phyloP scores from a whole-genome alignment of 495 filamentous ascomycete species.

The Aspergillus homomorphus region DNA sequence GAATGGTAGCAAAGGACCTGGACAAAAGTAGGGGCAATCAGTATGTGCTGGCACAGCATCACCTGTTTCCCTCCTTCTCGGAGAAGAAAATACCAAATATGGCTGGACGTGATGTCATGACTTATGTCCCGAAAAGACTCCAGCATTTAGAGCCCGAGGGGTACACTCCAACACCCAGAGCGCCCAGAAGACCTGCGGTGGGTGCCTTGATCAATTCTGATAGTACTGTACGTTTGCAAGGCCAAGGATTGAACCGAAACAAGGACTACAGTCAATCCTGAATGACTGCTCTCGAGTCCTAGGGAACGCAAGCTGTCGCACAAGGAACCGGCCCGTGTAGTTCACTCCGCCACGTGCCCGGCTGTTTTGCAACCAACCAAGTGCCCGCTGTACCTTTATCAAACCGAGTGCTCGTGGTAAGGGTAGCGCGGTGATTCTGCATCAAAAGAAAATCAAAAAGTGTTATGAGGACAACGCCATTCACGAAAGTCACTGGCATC shows the following conservation, averaged over 20 bases:
- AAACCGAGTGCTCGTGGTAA: neutral
- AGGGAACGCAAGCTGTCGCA: neutral
- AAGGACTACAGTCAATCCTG: neutral
- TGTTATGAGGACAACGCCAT: neutral
- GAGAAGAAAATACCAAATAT: neutral
- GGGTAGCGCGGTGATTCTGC: neutral
- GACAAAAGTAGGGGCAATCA: neutral
- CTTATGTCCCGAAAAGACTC: neutral
- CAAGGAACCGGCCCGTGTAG: neutral
- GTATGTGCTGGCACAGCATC: neutral
- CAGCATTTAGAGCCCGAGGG: neutral
- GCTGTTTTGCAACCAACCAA: neutral
- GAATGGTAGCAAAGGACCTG: neutral
- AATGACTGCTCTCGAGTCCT: neutral
- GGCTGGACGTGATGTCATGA: neutral
- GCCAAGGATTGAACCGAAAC: neutral
- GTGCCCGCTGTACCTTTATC: neutral
- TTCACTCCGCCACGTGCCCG: neutral
- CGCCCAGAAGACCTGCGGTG: neutral
- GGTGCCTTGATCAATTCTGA: neutral
- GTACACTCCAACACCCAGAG: neutral
- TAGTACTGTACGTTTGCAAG: neutral
- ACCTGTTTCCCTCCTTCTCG: neutral
- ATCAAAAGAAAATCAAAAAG: neutral
- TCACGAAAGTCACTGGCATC: neutral